phyloP scores from a whole-genome alignment of 179 eudicot genomes.

The Actinidia polygama region DNA sequence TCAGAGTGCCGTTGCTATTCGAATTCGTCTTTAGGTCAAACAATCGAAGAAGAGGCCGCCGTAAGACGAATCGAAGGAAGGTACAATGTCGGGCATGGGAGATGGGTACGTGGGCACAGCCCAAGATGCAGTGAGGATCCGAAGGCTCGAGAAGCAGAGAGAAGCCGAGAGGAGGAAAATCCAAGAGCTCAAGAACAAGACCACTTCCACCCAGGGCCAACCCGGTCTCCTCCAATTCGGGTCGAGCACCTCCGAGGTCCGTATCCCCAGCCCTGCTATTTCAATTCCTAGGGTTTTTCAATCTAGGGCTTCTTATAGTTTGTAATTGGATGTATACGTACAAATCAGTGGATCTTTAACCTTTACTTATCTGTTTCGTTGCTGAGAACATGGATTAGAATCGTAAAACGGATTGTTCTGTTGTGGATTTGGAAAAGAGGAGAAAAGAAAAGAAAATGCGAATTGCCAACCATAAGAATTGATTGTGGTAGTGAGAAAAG shows the following conservation, averaged over 20 bases:
- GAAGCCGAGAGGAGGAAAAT: conserved; percentile 92
- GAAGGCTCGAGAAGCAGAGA: conserved; percentile 93
- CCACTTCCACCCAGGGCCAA: conserved; percentile 76
- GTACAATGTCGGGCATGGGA: conserved; percentile 94
- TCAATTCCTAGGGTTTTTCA: background rate
- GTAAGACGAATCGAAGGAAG: background rate
- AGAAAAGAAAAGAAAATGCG: no score
- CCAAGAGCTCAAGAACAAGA: conserved; percentile 81
- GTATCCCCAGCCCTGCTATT: background rate
- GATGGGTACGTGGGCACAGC: conserved; percentile 97
- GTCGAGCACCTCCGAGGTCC: conserved; percentile 87
- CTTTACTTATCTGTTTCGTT: background rate
- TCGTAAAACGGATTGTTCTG: background rate
- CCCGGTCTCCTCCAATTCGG: conserved; percentile 97
- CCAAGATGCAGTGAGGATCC: conserved; percentile 89
- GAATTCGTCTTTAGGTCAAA: background rate
- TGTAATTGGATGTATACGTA: background rate
- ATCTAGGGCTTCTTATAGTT: conserved; percentile 17
- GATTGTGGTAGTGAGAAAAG: no score
- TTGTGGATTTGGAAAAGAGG: background rate
- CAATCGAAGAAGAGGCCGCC: background rate
- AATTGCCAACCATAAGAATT: no score
- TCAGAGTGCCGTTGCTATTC: background rate
- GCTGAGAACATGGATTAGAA: background rate
- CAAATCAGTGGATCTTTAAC: background rate